Evolutionary conservation across 176 grass and related monocot genomes (phyloP).

Genomic region (Microstegium vimineum): DNA sequence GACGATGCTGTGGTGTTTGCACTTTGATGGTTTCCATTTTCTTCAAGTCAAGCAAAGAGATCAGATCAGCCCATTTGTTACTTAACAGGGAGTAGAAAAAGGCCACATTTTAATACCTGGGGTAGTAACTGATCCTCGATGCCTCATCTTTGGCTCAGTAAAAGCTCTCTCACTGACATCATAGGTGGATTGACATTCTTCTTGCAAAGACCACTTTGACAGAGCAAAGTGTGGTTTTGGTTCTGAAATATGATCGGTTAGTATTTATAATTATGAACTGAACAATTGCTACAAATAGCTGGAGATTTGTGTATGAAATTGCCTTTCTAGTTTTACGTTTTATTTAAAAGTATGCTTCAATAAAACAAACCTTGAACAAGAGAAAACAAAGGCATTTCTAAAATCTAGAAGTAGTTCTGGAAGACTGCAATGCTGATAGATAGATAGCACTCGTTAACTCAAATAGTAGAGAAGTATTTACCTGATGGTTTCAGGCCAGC

Average conservation of each 20-base stretch:
- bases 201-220: slow-evolving; percentile 64
- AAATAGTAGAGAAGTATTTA: slow-evolving; percentile 20
- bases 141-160: slow-evolving; percentile 53
- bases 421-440: not conserved
- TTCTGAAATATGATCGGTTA: slow-evolving; percentile 41
- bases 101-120: slow-evolving; percentile 33
- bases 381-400: not conserved
- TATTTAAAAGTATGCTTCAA: not conserved
- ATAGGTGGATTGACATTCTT: slow-evolving; percentile 25
- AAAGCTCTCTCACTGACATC: slow-evolving; percentile 2
- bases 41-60: slow-evolving; percentile 6
- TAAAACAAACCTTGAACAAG: not conserved
- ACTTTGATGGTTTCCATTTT: slow-evolving; percentile 33
- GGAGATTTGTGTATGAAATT: not conserved
- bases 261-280: not conserved
- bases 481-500: slow-evolving; percentile 37
- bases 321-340: not conserved
- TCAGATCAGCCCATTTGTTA: slow-evolving; percentile 11
- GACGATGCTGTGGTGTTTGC: slow-evolving; percentile 26
- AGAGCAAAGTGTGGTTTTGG: slow-evolving; percentile 47
- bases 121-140: slow-evolving; percentile 37
- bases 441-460: not conserved
- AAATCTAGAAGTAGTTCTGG: not conserved
- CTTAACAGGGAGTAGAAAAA: slow-evolving; percentile 32
- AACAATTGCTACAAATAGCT: not conserved